These are phyloP conservation scores for Carpinus fangiana DNA, from an alignment of 306 rosid genomes.

Conservation along the genomic window DNA sequence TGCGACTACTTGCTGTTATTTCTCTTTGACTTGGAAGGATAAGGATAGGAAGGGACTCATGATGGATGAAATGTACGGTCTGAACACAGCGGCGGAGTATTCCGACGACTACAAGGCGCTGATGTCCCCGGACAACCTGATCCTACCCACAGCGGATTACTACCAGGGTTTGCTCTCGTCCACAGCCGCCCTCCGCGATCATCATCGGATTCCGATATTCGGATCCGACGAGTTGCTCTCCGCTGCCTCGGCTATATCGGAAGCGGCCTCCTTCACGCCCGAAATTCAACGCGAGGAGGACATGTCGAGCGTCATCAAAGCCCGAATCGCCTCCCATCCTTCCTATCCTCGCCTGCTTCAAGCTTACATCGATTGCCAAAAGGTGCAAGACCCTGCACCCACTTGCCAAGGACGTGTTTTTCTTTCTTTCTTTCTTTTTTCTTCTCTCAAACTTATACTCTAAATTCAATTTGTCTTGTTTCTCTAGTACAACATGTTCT, in stretches of 20 bases:
- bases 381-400: conserved; percentile 37
- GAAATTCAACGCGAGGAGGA: conserved; percentile 57
- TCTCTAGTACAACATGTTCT: background rate
- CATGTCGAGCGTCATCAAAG: conserved; percentile 59
- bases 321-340: conserved; percentile 88
- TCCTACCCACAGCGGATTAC: conserved; percentile 55
- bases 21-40: conserved; percentile 22
- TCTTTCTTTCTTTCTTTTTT: background rate
- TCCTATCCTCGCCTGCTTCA: conserved; percentile 79
- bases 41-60: conserved; percentile 3
- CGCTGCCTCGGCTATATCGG: conserved; percentile 41
- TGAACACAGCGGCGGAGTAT: conserved; percentile 55
- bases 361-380: conserved; percentile 93
- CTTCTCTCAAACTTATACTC: background rate
- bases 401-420: background rate
- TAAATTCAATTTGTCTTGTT: background rate
- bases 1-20: background rate
- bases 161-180: conserved; percentile 59
- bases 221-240: conserved; percentile 80
- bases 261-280: conserved; percentile 37
- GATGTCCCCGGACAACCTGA: conserved; percentile 88
- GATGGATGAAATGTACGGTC: conserved; percentile 90
- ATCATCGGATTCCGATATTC: conserved; percentile 57
- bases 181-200: conserved; percentile 20
- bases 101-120: conserved; percentile 50